Evolutionary conservation across 2,329 filamentous ascomycete genomes (phyloP), one percentile per base, ranked within the genome.

Genomic region (Penicillium sp.): DNA sequence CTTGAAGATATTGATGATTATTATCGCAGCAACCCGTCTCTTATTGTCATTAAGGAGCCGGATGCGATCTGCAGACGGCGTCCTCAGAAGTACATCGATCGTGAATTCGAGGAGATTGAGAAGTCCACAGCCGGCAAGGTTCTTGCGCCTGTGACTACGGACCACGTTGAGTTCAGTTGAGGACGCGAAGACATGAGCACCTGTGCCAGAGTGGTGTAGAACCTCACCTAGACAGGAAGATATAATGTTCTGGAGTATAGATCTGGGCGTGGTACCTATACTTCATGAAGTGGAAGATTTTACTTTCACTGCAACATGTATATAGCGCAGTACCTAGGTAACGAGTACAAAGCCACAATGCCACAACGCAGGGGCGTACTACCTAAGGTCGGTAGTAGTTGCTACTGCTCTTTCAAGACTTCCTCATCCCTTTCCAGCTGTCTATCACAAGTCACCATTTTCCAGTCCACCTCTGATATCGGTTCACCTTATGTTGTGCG

Each of bases 1-100:
- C 52, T 66, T 2, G 64, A 68, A 45, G 64, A 67, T 26, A 56
- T 72, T 6, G 69, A 71, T 37, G 58, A 58, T 1, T 69, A 68
- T 47, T 72, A 69, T 42, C 64, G 67, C 8, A 54, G 53, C 0
- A 63, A 69, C 22, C 68, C 68, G 0, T 57, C 64, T 4, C 50
- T 78, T 3, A 64, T 80, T 7, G 72, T 79, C 8, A 68, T 72
- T 54, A 62, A 59, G 3, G 74, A 79, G 44, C 72, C 74, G 40
- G 66, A 77, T 24, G 76, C 75, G 0, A 72, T 72, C 5, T 66
- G 63, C 4, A 62, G 68, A 5, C 72, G 71, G 50, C 66, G 76
- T 23, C 76, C 76, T 1, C 51, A 60, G n/a, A 70, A 73, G 47
- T 78, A 72, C 41, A 70, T 75, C 14, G 70, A 77, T 18, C 23